A percentile compares a stretch with the other conserved stretches of the same genome.
phyloP scores from a whole-genome alignment of 1,139 yeast genomes.

The Spencermartinsiella ligniputridi region DNA sequence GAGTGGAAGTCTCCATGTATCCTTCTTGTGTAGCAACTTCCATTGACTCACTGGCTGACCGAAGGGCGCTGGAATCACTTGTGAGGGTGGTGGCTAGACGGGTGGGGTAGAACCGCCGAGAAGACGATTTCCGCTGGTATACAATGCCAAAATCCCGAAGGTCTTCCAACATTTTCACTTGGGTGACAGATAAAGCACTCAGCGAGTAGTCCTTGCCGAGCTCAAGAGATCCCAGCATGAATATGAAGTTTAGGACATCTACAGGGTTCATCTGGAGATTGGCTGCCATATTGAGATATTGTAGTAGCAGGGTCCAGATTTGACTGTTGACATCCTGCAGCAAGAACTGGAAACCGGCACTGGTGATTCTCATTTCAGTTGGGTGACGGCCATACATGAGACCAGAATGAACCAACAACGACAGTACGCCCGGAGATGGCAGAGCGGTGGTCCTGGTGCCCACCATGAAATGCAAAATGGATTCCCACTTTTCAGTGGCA shows the following conservation, averaged over 20 bases:
- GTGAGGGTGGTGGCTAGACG: conserved; percentile 86
- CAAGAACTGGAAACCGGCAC: conserved; percentile 87
- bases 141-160: conserved; percentile 88
- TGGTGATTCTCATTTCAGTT: conserved; percentile 65
- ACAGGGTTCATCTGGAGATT: conserved; percentile 91
- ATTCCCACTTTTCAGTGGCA: conserved; percentile 89
- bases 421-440: conserved; percentile 45
- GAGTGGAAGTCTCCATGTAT: conserved; percentile 16
- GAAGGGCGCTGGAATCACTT: conserved; percentile 52
- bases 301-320: conserved; percentile 86
- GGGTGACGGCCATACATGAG: conserved; percentile 59
- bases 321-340: conserved; percentile 92
- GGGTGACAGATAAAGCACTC: conserved; percentile 70
- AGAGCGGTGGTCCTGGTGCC: conserved; percentile 51
- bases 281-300: conserved; percentile 81
- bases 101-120: conserved; percentile 80
- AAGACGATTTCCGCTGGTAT: conserved; percentile 61
- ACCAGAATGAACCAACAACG: conserved; percentile 57
- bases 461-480: conserved; percentile 94
- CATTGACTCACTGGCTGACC: conserved; percentile 29
- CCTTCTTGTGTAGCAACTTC: conserved; percentile 28
- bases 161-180: conserved; percentile 81
- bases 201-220: conserved; percentile 82
- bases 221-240: conserved; percentile 88
- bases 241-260: conserved; percentile 88